Evolutionary conservation across 768 basidiomycete genomes (phyloP), one percentile per base, ranked within the genome.

Genomic region (Strobilomyces echinocephalus): DNA sequence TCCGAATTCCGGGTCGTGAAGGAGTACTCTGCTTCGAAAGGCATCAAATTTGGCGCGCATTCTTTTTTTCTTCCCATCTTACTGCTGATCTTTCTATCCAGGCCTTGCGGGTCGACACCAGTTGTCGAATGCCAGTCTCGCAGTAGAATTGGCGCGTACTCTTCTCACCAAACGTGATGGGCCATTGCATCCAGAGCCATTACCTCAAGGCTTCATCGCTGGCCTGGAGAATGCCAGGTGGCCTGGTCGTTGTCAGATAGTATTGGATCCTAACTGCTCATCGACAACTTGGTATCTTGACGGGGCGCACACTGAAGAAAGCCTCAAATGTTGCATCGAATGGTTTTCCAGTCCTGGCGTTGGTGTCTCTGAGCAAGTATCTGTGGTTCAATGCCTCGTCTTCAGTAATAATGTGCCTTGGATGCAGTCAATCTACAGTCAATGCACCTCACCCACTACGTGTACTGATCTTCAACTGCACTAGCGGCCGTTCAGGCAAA

Each of bases 251-350:
- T 99, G 97, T 67, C 97, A 99, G 71, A 80, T 79, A 9, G 81
- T 95, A 12, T 45, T 52, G 10, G 93, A 95, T 63, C 84, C 84
- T 1, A 64, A 59, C 15, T 65, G 79, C 36, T 46, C 69, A 2
- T 63, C 69, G 15, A 76, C 80, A 8, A 87, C 81, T 3, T 98
- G 97, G 97, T 91, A 85, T 69, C 73, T 99, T 12, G 97, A 98
- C 65, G 97, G 97, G 1, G 95, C 97, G 11, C 97, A 99, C 68
- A 99, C 97, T 0, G 71, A 80, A 12, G 97, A 98, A 66, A 97
- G 93, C 63, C 75, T 99, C 28, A 77, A 80, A 41, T 92, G 83
- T 55, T 95, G 95, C 60, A 79, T 89, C 14, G 75, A 91, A 54
- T 99, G 97, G 97, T 97, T 89, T 65, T 84, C 82, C 43, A 77